phyloP scores from a whole-genome alignment of 352 stramenopile genomes.

The Phytopythium boreale region DNA sequence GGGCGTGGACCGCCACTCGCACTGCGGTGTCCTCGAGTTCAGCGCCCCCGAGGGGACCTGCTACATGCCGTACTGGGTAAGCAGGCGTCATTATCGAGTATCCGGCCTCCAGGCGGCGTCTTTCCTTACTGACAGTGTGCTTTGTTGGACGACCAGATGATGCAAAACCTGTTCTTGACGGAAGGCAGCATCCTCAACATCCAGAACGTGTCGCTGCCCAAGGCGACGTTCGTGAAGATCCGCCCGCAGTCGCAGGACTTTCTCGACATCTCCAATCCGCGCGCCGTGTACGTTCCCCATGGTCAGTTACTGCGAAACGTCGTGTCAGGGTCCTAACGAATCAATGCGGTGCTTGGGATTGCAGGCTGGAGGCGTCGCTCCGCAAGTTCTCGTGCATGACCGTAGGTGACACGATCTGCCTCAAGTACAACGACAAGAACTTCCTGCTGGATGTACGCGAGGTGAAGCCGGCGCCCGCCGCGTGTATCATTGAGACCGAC shows the following conservation, averaged over 20 bases:
- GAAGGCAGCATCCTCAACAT: slow-evolving; percentile 94
- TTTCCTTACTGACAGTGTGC: not conserved
- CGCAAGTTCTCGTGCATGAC: slow-evolving; percentile 97
- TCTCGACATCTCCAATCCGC: slow-evolving; percentile 98
- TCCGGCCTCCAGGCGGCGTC: not conserved
- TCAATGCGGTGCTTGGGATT: not conserved
- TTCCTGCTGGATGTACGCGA: slow-evolving; percentile 98
- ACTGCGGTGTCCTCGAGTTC: slow-evolving; percentile 99
- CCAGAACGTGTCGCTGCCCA: slow-evolving; percentile 94
- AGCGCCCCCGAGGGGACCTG: slow-evolving; percentile 96
- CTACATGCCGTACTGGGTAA: slow-evolving; percentile 99
- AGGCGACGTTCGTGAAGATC: slow-evolving; percentile 98
- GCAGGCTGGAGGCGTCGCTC: slow-evolving; percentile 72
- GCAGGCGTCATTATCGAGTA: not conserved
- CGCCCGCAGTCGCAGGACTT: slow-evolving; percentile 98
- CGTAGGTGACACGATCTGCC: slow-evolving; percentile 96
- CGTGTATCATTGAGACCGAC: slow-evolving; percentile 99
- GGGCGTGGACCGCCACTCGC: slow-evolving; percentile 86
- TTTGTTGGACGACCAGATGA: slow-evolving; percentile 85
- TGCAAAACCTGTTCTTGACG: slow-evolving; percentile 97
- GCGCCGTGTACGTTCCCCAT: slow-evolving; percentile 90
- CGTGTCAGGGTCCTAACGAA: not conserved
- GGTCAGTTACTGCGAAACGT: no score
- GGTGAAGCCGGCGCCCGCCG: slow-evolving; percentile 93
- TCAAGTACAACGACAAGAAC: slow-evolving; percentile 99